Percentiles rank a stretch among this genome's conserved stretches.
These are phyloP conservation scores for Trypanosoma congolense DNA, from an alignment of 208 protist genomes.

Conservation along the genomic window DNA sequence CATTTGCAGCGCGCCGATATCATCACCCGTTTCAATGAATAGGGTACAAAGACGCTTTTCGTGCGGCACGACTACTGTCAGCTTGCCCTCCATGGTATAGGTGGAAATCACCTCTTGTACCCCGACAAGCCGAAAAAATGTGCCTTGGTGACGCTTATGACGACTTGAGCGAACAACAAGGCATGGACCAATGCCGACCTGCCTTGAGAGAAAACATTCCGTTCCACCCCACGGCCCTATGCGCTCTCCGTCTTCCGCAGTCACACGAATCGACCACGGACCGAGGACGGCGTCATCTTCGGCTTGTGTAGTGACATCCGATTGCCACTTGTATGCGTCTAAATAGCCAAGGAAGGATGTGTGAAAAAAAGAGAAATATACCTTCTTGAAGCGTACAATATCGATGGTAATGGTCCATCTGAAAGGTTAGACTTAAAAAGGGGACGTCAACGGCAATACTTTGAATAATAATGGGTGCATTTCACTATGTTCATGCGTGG, in stretches of 20 bases:
- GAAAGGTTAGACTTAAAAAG: too few relatives aligned
- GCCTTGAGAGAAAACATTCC: slow-evolving; percentile 76
- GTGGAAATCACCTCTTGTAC: slow-evolving; percentile 51
- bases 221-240: slow-evolving; percentile 81
- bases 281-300: slow-evolving; percentile 53
- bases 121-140: slow-evolving; percentile 57
- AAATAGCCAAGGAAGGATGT: too few relatives aligned
- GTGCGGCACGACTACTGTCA: slow-evolving; percentile 68
- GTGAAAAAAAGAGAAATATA: too few relatives aligned
- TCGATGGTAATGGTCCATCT: too few relatives aligned
- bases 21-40: slow-evolving; percentile 56
- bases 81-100: slow-evolving; percentile 47
- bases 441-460: too few relatives aligned
- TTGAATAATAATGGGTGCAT: too few relatives aligned
- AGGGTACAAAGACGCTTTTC: slow-evolving; percentile 46
- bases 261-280: slow-evolving; percentile 61
- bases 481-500: too few relatives aligned
- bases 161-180: slow-evolving; percentile 66
- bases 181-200: slow-evolving; percentile 65
- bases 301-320: slow-evolving; percentile 25
- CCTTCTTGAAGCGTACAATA: too few relatives aligned
- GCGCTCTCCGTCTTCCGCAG: slow-evolving; percentile 51
- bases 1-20: slow-evolving; percentile 51
- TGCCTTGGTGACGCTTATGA: slow-evolving; percentile 59
- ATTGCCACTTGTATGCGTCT: too few relatives aligned